Conservation (phyloP, 1,284 basidiomycete genomes). For the Marasmius sp. region DNA sequence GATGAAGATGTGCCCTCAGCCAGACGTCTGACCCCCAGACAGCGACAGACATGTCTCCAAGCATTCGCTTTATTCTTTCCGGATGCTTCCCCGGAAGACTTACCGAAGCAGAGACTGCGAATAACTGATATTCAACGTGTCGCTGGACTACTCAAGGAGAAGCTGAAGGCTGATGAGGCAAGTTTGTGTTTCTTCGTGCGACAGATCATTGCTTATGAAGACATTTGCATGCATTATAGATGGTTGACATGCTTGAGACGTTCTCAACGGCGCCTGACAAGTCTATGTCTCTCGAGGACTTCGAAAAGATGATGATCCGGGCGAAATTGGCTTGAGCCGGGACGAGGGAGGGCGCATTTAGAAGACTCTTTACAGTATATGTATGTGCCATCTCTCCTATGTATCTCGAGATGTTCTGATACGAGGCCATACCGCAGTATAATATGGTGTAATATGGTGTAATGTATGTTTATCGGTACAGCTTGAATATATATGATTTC, state of each 20-base stretch:
- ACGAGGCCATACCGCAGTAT: no score
- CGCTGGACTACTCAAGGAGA: constrained; percentile 61
- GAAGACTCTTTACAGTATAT: no score
- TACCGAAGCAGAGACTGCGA: constrained; percentile 53
- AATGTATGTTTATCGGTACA: no score
- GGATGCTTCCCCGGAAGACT: constrained; percentile 34
- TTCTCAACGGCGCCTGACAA: constrained; percentile 70
- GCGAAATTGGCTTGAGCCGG: constrained; percentile 38
- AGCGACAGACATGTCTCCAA: constrained; percentile 51
- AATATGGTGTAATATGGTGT: no score
- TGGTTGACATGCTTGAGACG: constrained; percentile 70
- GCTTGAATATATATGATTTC: no score
- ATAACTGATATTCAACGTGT: constrained; percentile 63
- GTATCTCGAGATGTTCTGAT: no score
- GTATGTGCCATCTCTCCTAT: no score
- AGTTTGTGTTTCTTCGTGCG: constrained; percentile 17
- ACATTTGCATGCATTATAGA: constrained; percentile 36
- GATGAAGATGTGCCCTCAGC: not conserved
- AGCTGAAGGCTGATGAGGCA: constrained; percentile 69
- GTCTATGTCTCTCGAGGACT: constrained; percentile 65
- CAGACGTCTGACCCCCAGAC: constrained; percentile 45
- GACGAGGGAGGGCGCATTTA: not conserved
- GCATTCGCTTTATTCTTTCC: constrained; percentile 75
- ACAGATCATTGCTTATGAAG: constrained; percentile 1
- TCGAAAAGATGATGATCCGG: constrained; percentile 68